A percentile compares a stretch with the other conserved stretches of the same genome.
phyloP scores from a whole-genome alignment of 352 stramenopile genomes.

The Globisporangium rhizosaccharum region DNA sequence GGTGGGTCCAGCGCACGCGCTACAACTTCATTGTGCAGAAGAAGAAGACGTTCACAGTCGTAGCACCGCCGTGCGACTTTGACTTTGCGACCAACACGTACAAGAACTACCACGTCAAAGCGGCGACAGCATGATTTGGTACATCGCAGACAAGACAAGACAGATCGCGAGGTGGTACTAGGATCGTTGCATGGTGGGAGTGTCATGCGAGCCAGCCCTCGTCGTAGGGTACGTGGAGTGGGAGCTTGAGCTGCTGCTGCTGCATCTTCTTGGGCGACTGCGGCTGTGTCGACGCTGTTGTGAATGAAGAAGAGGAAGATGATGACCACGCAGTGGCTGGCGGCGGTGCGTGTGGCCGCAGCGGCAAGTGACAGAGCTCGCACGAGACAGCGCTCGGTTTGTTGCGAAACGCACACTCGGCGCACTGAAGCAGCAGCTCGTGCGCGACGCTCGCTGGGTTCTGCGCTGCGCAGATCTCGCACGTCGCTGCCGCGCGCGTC shows the following conservation, averaged over 20 bases:
- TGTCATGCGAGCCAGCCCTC: constrained; percentile 24
- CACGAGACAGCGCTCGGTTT: constrained; percentile 33
- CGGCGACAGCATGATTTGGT: not conserved
- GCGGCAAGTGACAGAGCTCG: constrained; percentile 48
- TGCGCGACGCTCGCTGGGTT: constrained; percentile 53
- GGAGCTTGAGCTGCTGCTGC: constrained; percentile 10
- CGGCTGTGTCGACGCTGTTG: not conserved
- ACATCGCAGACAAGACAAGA: not conserved
- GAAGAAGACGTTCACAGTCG: constrained; percentile 67
- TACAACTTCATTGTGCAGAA: constrained; percentile 84
- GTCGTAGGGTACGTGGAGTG: constrained; percentile 21
- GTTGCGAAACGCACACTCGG: constrained; percentile 65
- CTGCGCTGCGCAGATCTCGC: constrained; percentile 72
- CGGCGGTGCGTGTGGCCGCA: constrained; percentile 10
- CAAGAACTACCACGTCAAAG: constrained; percentile 53
- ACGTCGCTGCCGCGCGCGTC: constrained; percentile 32
- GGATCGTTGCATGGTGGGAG: not conserved
- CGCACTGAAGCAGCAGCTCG: constrained; percentile 50
- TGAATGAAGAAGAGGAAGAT: not conserved
- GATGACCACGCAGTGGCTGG: not conserved
- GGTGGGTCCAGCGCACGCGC: constrained; percentile 80
- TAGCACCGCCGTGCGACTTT: constrained; percentile 66
- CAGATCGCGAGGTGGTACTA: not conserved
- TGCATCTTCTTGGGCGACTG: constrained; percentile 9
- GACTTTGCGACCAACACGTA: constrained; percentile 78